Evolutionary conservation across 1,284 basidiomycete genomes (phyloP), one percentile per base, ranked within the genome.

Genomic region (Ustilago loliicola): DNA sequence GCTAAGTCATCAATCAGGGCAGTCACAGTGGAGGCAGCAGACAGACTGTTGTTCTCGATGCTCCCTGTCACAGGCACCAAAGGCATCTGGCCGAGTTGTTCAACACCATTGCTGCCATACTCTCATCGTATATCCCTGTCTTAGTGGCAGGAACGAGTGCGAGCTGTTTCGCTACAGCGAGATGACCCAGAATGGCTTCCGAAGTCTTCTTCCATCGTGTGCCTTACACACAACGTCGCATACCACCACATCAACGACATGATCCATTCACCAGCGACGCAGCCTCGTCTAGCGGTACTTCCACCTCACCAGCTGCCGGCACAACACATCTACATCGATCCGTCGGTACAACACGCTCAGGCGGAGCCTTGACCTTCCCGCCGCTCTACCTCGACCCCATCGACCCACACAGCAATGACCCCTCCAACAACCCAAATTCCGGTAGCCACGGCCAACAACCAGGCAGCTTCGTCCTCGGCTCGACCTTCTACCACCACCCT

Each of bases 401-500:
- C 54, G 66, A 73, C 11, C 32, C 63, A 9, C 51, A 57, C 52
- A 8, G 38, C n/a, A 32, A 54, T 40, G 73, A 71, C 29, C 47
- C 72, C 1, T 56, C 67, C 29, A 17, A 57, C 51, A 42, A 57
- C 23, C 45, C 42, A 21, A 45, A 59, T 45, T 42, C 58, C 48
- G 47, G 55, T 62, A 47, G 61, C 34, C 38, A 58, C 1, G 55
- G 40, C 17, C 61, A 77, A 51, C 66, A 71, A 52, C 50, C 61
- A 6, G 66, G 48, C 25, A 66, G 45, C 61, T 79, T 80, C 50
- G 51, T 65, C 1, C 69, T 79, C 45, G 75, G 75, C 1, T 77
- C 75, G 15, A 77, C 75, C 15, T 77, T 73, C 66, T 73, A 77
- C 56, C 75, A 77, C 50, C 75, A 77, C n/a, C 75, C 75, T 1